Evolutionary conservation across 2,329 filamentous ascomycete species (phyloP), one percentile per base, ranked within the genome.

Genomic region (Neofusicoccum sp.): DNA sequence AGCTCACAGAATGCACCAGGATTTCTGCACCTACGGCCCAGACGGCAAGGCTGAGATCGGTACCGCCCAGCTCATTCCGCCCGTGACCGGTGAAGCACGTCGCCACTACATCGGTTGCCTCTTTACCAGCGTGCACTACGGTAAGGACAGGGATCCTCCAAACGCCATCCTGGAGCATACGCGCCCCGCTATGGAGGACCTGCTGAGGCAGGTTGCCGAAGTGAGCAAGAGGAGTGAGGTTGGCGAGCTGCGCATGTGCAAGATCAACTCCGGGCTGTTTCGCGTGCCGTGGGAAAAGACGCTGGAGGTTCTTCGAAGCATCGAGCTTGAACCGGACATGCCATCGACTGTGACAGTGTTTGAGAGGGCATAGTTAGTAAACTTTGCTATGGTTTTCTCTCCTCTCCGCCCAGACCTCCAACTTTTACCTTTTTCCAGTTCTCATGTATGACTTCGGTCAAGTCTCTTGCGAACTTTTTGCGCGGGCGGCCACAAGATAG

Each of bases 251-350:
- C 77, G 78, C 62, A 80, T 82, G 60, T 83, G 81, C 64, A 78
- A 78, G 61, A 84, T 87, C 64, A 87, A 87, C 66, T 80, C 82
- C 28, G 84, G 82, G 0, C 69, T 81, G 34, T 87, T 87, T 67
- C 73, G 71, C 0, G 82, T 87, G 28, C 72, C 77, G 11, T 87
- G 85, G 85, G 69, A 75, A 60, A 68, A 73, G 34, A 84, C 83
- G 0, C 75, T 73, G 61, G 65, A 63, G 4, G 69, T 82, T 1
- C 57, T 87, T 38, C 71, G 78, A 57, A 65, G 68, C 0, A 68
- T 75, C 3, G 72, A 72, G 7, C 56, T 62, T 26, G 61, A 62
- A 41, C 38, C 36, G 8, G 57, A 34, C 28, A 60, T 62, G 61
- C 47, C 40, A 4, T 45, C 56, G 1, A 30, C 43, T 12, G 36